Evolutionary conservation across 1,139 yeast species (phyloP).

Genomic region (Yamadazyma triangularis): DNA sequence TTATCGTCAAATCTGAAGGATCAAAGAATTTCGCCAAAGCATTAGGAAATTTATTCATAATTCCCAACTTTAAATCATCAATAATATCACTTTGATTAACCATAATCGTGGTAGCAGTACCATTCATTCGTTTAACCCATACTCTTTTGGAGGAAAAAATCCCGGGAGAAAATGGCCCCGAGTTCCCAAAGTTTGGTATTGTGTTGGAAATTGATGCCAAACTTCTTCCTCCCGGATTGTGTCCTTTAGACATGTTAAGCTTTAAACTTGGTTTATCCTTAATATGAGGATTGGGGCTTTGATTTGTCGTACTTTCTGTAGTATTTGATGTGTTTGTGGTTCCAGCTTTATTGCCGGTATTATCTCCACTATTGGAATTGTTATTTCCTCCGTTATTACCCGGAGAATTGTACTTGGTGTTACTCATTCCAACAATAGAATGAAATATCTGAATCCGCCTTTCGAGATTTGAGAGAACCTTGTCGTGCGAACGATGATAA

Average conservation of each 20-base stretch:
- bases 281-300: neutral
- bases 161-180: conserved; percentile 16
- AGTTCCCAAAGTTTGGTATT: conserved; percentile 11
- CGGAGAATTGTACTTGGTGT: too few species aligned
- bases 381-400: too few species aligned
- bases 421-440: too few species aligned
- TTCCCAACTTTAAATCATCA: conserved; percentile 66
- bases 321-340: too few species aligned
- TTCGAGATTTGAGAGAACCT: too few species aligned
- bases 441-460: too few species aligned
- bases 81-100: conserved; percentile 55
- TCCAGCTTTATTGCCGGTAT: too few species aligned
- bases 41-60: conserved; percentile 63
- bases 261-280: conserved; percentile 12
- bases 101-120: conserved; percentile 63
- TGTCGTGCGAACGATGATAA: too few species aligned
- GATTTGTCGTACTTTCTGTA: too few species aligned
- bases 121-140: conserved; percentile 59
- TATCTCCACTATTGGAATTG: too few species aligned
- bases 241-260: conserved; percentile 10
- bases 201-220: conserved; percentile 10
- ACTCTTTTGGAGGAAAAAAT: conserved; percentile 33
- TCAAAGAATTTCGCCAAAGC: conserved; percentile 59
- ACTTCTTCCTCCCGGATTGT: conserved; percentile 5
- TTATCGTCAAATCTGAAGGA: conserved; percentile 61